Conservation (phyloP, 306 rosid genomes). For the Cucumis hystrix region DNA sequence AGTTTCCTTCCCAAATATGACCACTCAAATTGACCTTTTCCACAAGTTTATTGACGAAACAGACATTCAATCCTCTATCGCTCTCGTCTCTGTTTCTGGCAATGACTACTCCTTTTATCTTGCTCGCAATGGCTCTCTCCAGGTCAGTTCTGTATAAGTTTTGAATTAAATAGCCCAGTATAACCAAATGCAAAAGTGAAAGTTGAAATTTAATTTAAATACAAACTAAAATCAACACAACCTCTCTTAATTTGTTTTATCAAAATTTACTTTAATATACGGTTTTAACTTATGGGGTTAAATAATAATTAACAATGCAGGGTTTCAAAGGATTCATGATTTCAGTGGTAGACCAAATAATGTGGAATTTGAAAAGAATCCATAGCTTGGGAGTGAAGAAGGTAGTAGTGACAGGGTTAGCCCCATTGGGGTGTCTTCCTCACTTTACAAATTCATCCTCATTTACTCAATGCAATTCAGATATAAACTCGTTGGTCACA, state of each 20-base stretch:
- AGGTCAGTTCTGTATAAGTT: neutral
- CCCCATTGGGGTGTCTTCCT: conserved; percentile 33
- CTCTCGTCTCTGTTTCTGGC: neutral
- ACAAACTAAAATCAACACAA: too few relatives aligned
- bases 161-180: too few relatives aligned
- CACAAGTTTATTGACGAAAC: neutral
- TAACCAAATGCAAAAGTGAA: too few relatives aligned
- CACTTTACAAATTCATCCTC: neutral
- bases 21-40: conserved; percentile 38
- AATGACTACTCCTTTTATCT: neutral
- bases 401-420: conserved; percentile 9
- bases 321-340: conserved; percentile 4
- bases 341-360: conserved; percentile 11
- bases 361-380: conserved; percentile 10
- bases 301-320: neutral
- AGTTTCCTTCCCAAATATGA: conserved; percentile 53
- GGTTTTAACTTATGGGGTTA: too few relatives aligned
- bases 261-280: too few relatives aligned
- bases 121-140: neutral
- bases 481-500: neutral
- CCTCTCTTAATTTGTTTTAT: too few relatives aligned
- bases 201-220: too few relatives aligned
- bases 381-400: conserved; percentile 25
- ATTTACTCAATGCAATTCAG: conserved; percentile 12
- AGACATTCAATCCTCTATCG: neutral